Base-by-base conservation (phyloP, 352 stramenopile species). In the Phytophthora cryptogea region DNA sequence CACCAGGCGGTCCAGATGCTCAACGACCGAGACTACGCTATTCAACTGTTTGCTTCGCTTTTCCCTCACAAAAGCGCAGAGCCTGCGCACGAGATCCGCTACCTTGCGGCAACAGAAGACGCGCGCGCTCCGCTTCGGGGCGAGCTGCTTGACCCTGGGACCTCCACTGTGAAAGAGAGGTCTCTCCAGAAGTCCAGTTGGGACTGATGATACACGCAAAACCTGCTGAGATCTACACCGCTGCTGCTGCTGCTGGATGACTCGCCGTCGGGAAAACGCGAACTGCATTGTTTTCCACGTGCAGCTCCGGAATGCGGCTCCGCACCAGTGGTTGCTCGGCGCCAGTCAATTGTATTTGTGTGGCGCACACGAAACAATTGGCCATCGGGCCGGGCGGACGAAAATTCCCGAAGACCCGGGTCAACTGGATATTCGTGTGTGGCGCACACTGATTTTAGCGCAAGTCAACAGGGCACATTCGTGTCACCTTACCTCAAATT, bases 41-140 rank as follows among this genome's bases (percentile, higher is more conserved):
- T 94, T 87, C 85, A 90, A 94, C 85, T 92, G 85, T 89, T 89
- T 83, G 84, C 83, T 83, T 94, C 83, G 83, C 85, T 90, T 94
- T 31, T 94, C 85, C 85, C 83, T 94, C 72, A 94, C 83, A 91
- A 58, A 76, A 41, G 37, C 47, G 56, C 61, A 55, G 54, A 67
- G 43, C 41, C 27, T 55, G 37, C 47, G 14, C 35, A 32, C 20
- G 49, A 47, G 5, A 5, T 36, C 54, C 35, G 32, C 49, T n/a
- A 30, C 44, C 54, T 69, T 66, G 13, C 57, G 42, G 57, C 53
- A 66, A 20, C 58, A 59, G n/a, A 75, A 54, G 16, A 60, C 52
- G 41, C 45, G 30, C 33, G 41, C 26, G 13, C 59, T 59, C 64
- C 40, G 40, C 63, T 55, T 94, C 78, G 81, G 85, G 85, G 85